Evolutionary conservation across 768 basidiomycete species (phyloP), one percentile per base, ranked within the genome.

Genomic region (Suillus hirtellus): DNA sequence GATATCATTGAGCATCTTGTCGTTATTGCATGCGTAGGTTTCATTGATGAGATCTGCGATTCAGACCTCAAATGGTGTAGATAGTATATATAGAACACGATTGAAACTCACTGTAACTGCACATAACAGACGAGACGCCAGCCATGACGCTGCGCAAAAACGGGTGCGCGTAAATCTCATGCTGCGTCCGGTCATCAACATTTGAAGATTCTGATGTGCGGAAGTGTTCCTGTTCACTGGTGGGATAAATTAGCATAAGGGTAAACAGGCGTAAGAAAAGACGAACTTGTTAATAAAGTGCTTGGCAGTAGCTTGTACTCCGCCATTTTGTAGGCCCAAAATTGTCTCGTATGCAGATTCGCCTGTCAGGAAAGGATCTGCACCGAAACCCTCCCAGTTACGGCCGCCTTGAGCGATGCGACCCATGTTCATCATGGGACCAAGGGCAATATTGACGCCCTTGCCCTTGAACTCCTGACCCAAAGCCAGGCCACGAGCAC

Each of bases 331-430:
- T 78, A 93, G 77, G 2, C 93, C 93, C 31, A 89, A 74, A 58
- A 93, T 85, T 0, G 92, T 93, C 73, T 92, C 89, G 63, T 87
- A 89, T 4, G 88, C 84, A 2, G 81, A 79, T 70, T 90, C 90
- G 11, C 93, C 92, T 17, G 85, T 71, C 24, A 95, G 76, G 76
- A 86, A 96, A 0, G 93, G 93, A 73, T 95, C 93, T 7, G 83
- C 90, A 37, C 92, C 92, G 64, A 92, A 93, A 27, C 92, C 91
- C 79, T 95, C 93, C 91, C 92, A 95, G 72, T 93, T 92, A 35
- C 93, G 79, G 10, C 93, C 93, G 2, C 88, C 90, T 65, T 83
- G 79, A 1, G 88, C 86, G 19, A 86, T 75, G 15, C 89, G 83
- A 2, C 87, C 89, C 77, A 94, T 82, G 70, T 93, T 92, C 86